Evolutionary conservation across 176 grass and related monocot genomes (phyloP), one percentile per base, ranked within the genome.

Genomic region (Aegilops tauschii): DNA sequence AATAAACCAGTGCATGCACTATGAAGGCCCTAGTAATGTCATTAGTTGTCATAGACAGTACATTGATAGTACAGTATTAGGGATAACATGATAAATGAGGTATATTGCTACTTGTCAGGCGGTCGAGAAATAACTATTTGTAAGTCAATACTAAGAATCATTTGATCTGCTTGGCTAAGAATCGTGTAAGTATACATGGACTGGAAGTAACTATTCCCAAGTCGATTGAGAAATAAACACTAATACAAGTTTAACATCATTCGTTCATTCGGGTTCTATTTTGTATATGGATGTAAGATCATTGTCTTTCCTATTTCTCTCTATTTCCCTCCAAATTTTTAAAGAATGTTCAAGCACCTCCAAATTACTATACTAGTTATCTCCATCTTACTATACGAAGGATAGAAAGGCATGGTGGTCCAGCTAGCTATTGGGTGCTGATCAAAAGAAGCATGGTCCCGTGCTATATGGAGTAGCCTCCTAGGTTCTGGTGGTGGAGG

Each of bases 321-420:
- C 9, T 21, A 5, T 39, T 70, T n/a, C 20, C 18, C 18, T 71
- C 35, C 35, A 11, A 32, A 12, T 39, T 37, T 21, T n/a, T 39
- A 37, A 39, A 36, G 3, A 1, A 59, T 59, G 2, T 59, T 54
- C 16, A 54, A 54, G 50, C 50, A 6, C 16, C 50, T 17, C 54
- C 18, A 59, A 21, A 21, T 59, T 59, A 21, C 54, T 36, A 32
- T 34, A 34, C 30, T 18, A 58, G 6, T 58, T 21, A 20, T 56
- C 52, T 20, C 5, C 17, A 20, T 56, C 17, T 58, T 20, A 54
- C 17, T 58, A 59, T 2, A 59, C 0, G 56, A 75, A 87, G 69
- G 89, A 84, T 91, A 91, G 81, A 87, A 87, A 87, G 81, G 9
- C 81, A 84, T 39, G 47, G 85, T 88, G 85, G 69, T 91, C 89